Evolutionary conservation across 2,329 filamentous ascomycete species (phyloP), one percentile per base, ranked within the genome.

Genomic region (Phaeosphaeriaceae sp.): DNA sequence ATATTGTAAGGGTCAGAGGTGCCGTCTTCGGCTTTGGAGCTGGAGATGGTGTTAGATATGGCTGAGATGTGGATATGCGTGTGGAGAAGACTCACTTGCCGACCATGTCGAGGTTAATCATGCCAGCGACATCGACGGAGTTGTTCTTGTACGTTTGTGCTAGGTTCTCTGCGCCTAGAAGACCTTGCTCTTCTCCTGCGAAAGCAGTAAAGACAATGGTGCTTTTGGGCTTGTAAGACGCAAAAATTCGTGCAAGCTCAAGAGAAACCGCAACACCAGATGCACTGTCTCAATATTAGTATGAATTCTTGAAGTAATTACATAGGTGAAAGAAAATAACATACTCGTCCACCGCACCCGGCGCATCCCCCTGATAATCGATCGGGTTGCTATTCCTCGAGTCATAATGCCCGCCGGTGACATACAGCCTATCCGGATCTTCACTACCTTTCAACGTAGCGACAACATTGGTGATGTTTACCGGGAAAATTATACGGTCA

Each of bases 41-140:
- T 82, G 41, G 41, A 15, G 41, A 20, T 5, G 10, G 25, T 19
- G 45, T 33, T 44, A 54, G 36, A 19, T 6, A 48, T 27, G 24
- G 46, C 3, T 31, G 45, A 22, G n/a, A 24, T 7, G 11, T 4
- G n/a, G 31, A 36, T 3, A 15, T 5, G 31, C 17, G 42, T 45
- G 47, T 15, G 40, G n/a, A 17, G 17, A n/a, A 54, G 31, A 36
- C 53, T 24, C 45, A 45, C 53, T 60, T 63, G 25, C 84, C 84
- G 4, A 86, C 80, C 58, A 85, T 85, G 69, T 86, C 84, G 70
- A 84, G 81, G 58, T 81, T 86, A 63, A 83, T 80, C 77, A 85
- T 84, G 11, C 79, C 84, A 62, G 84, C 83, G 11, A 86, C 80
- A 64, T 85, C 81, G 40, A 80, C 78, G 15, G 76, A 81, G 13